Conservation (phyloP, 202 grass and related monocot species). For the Brachypodium distachyon region DNA sequence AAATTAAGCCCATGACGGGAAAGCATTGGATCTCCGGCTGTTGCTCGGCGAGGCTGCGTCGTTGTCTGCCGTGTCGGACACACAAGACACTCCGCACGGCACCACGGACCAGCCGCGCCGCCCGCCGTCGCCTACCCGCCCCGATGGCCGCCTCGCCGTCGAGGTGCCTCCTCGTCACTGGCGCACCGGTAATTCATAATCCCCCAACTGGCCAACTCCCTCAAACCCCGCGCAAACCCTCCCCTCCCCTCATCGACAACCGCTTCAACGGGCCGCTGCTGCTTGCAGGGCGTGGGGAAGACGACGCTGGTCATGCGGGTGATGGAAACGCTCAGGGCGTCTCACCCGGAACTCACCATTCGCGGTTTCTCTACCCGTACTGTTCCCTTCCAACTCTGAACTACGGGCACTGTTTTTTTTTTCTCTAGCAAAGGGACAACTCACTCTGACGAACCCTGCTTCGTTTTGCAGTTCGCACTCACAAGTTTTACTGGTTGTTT, state of each 20-base stretch:
- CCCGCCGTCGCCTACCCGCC: not conserved
- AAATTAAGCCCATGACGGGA: no score
- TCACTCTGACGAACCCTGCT: not conserved
- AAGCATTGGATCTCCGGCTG: no score
- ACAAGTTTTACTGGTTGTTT: not conserved
- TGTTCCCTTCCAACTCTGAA: not conserved
- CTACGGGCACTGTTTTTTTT: no score
- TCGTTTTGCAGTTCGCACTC: not conserved
- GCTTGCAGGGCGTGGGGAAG: conserved; percentile 66
- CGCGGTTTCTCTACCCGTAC: conserved; percentile 83
- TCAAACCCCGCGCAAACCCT: not conserved
- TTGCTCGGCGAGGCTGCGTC: not conserved
- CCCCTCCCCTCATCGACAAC: not conserved
- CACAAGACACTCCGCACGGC: not conserved
- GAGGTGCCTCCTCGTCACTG: conserved; percentile 79
- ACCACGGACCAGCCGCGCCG: not conserved
- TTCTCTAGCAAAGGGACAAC: no score
- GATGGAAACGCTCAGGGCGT: conserved; percentile 40
- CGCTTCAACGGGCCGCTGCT: not conserved
- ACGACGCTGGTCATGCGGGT: conserved; percentile 78
- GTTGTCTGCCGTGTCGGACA: not conserved
- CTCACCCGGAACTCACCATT: conserved; percentile 57
- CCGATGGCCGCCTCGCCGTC: conserved; percentile 49
- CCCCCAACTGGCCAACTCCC: no score
- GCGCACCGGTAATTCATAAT: conserved; percentile 46